Conservation (phyloP, 192 early-diverging fungal genomes). For the Gaertneriomyces sp. region DNA sequence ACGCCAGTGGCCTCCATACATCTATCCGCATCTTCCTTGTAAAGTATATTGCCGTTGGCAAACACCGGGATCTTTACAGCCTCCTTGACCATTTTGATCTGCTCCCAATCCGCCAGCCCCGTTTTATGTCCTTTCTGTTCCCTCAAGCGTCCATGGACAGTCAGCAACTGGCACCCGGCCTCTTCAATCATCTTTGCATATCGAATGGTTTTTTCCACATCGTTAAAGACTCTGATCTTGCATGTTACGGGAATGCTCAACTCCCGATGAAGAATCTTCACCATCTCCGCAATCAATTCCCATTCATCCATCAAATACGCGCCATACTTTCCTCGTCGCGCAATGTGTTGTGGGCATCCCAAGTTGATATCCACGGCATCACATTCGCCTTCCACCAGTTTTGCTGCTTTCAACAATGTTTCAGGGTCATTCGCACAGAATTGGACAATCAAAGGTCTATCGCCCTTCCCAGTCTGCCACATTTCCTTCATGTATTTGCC, state of each 20-base stretch:
- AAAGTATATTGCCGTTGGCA: slow-evolving; percentile 98
- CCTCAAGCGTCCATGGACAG: slow-evolving; percentile 90
- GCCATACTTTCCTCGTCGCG: slow-evolving; percentile 85
- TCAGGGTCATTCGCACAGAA: slow-evolving; percentile 98
- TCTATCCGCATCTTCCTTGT: slow-evolving; percentile 79
- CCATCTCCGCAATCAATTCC: slow-evolving; percentile 69
- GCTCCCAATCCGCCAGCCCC: slow-evolving; percentile 92
- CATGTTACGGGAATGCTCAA: slow-evolving; percentile 87
- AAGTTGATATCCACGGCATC: slow-evolving; percentile 95
- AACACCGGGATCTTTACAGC: slow-evolving; percentile 86
- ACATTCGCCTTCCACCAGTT: slow-evolving; percentile 74
- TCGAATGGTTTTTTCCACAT: slow-evolving; percentile 82
- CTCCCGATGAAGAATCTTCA: slow-evolving; percentile 73
- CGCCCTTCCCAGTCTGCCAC: slow-evolving; percentile 51
- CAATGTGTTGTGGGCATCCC: slow-evolving; percentile 96
- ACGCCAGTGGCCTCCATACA: slow-evolving; percentile 82
- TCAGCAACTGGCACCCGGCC: slow-evolving; percentile 86
- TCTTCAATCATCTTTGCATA: slow-evolving; percentile 96
- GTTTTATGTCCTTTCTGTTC: slow-evolving; percentile 98
- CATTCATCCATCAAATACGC: slow-evolving; percentile 94
- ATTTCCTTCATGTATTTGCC: slow-evolving; percentile 38
- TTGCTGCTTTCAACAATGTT: slow-evolving; percentile 74
- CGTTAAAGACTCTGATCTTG: slow-evolving; percentile 91
- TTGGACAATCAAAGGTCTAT: slow-evolving; percentile 79
- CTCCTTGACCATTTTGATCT: slow-evolving; percentile 80